A percentile compares a stretch with the other conserved stretches of the same genome.
Evolutionary conservation across 2,329 filamentous ascomycete genomes (phyloP).

Genomic region (Aureobasidium pullulans): DNA sequence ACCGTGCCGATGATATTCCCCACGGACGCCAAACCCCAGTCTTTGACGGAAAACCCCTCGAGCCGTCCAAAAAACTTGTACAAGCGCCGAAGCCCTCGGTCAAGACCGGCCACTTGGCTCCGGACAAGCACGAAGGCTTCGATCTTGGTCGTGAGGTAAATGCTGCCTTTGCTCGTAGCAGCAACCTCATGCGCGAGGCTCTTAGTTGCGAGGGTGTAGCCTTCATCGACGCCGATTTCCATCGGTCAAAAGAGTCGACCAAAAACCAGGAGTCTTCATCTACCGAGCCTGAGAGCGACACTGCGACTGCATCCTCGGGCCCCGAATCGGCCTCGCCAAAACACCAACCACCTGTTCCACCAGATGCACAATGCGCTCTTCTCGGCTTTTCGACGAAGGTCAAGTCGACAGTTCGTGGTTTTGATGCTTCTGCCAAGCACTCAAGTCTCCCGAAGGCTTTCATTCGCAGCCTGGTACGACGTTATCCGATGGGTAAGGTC

Average conservation of each 20-base stretch:
- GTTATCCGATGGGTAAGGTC: slow-evolving; percentile 21
- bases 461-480: slow-evolving; percentile 17
- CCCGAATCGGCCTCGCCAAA: background rate
- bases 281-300: background rate
- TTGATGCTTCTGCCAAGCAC: slow-evolving; percentile 12
- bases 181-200: slow-evolving; percentile 41
- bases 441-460: slow-evolving; percentile 11
- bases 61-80: background rate
- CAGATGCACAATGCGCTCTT: slow-evolving; percentile 6
- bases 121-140: slow-evolving; percentile 21
- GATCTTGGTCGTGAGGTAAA: slow-evolving; percentile 12
- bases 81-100: background rate
- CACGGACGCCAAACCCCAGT: background rate
- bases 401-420: slow-evolving; percentile 15
- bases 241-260: slow-evolving; percentile 7
- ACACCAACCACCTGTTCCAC: background rate
- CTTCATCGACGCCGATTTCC: slow-evolving; percentile 27
- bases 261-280: background rate
- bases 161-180: slow-evolving; percentile 37
- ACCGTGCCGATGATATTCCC: background rate
- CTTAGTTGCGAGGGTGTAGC: slow-evolving; percentile 40
- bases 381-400: slow-evolving; percentile 16
- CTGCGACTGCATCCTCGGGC: background rate
- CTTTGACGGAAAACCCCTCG: background rate
- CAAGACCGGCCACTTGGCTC: slow-evolving; percentile 10